A percentile compares a stretch with the other conserved stretches of the same genome.
Evolutionary conservation across 140 eudicot species (phyloP).

Genomic region (Erigeron philadelphicus): DNA sequence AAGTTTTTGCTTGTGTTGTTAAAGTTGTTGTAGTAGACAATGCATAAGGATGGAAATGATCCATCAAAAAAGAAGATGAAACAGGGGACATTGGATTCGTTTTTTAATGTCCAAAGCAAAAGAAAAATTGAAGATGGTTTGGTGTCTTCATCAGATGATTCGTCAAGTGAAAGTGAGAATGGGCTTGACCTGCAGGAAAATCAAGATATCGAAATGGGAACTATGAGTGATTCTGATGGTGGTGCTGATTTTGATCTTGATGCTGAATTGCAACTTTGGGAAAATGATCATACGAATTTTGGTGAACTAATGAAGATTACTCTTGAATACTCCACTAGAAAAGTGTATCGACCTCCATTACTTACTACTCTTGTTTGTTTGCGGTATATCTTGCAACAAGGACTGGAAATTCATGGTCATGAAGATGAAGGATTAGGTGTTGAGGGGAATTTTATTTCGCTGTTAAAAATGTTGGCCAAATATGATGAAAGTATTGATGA

Average conservation of each 20-base stretch:
- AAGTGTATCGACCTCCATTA: not conserved
- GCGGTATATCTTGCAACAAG: not conserved
- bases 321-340: not conserved
- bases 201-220: constrained; percentile 2
- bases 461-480: not conserved
- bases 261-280: not conserved
- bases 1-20: constrained; percentile 1
- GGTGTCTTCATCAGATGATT: not conserved
- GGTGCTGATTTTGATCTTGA: not conserved
- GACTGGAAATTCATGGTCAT: not conserved
- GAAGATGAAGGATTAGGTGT: not conserved
- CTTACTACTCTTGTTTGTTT: not conserved
- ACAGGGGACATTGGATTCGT: constrained; percentile 2
- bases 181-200: not conserved
- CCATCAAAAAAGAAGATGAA: constrained; percentile 12
- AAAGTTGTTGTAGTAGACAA: not conserved
- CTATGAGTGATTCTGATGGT: not conserved
- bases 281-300: not conserved
- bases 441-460: not conserved
- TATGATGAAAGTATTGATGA: not conserved
- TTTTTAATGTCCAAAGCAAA: not conserved
- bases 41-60: constrained; percentile 1
- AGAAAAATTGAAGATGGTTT: not conserved
- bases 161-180: not conserved
- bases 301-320: not conserved